Conservation (phyloP, 805 yeast species). For the Tetrapisispora fleetii region DNA sequence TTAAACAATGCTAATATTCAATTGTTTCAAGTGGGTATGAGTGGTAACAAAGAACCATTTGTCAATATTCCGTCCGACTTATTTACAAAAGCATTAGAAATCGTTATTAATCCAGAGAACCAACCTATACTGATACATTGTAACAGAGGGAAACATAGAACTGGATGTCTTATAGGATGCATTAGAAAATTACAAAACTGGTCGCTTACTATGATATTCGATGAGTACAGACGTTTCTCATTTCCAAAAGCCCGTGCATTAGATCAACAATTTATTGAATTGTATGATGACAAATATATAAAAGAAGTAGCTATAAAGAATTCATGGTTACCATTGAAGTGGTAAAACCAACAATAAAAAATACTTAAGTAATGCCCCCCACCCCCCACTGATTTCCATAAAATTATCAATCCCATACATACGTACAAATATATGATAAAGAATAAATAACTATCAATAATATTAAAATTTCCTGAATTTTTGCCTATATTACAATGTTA, state of each 20-base stretch:
- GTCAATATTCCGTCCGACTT: slow-evolving; percentile 61
- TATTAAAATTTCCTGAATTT: slow-evolving; percentile 1
- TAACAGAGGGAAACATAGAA: slow-evolving; percentile 92
- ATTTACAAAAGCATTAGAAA: slow-evolving; percentile 70
- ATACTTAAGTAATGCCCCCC: no score
- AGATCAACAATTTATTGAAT: slow-evolving; percentile 92
- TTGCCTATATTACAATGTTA: slow-evolving; percentile 2
- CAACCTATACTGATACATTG: slow-evolving; percentile 93
- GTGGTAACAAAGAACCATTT: slow-evolving; percentile 93
- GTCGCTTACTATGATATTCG: slow-evolving; percentile 90
- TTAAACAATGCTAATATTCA: slow-evolving; percentile 49
- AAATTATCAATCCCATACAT: no score
- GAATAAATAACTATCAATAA: slow-evolving; percentile 27
- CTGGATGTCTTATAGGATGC: slow-evolving; percentile 94
- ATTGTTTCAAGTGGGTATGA: slow-evolving; percentile 81
- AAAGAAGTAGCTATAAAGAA: slow-evolving; percentile 41
- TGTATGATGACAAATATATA: slow-evolving; percentile 65
- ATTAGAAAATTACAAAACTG: slow-evolving; percentile 80
- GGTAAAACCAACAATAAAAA: slow-evolving; percentile 37
- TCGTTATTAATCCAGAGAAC: slow-evolving; percentile 73
- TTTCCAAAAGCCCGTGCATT: slow-evolving; percentile 90
- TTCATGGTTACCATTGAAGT: slow-evolving; percentile 56
- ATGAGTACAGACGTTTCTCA: slow-evolving; percentile 90
- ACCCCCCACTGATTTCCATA: no score
- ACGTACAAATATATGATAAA: slow-evolving; percentile 34